Percentiles rank a stretch among this genome's conserved stretches.
Evolutionary conservation across 2,329 filamentous ascomycete genomes (phyloP).

Genomic region (Ophiosphaerella narmari): DNA sequence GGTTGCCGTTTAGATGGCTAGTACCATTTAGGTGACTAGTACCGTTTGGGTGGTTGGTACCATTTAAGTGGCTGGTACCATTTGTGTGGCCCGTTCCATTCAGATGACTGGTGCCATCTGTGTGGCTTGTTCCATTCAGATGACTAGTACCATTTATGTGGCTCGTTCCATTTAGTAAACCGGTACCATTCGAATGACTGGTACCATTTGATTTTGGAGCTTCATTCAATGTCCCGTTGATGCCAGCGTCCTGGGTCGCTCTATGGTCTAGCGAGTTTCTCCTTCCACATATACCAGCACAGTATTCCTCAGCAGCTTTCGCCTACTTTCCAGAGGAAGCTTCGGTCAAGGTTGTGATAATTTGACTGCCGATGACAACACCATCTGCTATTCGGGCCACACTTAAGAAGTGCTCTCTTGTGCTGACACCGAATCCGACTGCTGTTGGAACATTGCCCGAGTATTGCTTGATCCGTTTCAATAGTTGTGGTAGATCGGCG

Average conservation of each 20-base stretch:
- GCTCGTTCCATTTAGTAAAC: too few species aligned
- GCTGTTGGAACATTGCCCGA: constrained; percentile 89
- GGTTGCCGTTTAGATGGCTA: constrained; percentile 59
- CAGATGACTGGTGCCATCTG: too few species aligned
- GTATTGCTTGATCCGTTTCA: constrained; percentile 86
- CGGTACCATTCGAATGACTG: too few species aligned
- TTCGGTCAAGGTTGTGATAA: constrained; percentile 78
- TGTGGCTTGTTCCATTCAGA: too few species aligned
- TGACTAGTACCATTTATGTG: too few species aligned
- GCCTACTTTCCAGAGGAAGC: constrained; percentile 68
- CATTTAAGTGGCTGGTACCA: too few species aligned
- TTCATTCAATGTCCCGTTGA: too few species aligned
- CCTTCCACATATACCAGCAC: constrained; percentile 70
- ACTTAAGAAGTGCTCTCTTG: constrained; percentile 87
- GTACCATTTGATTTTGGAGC: too few species aligned
- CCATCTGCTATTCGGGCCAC: constrained; percentile 86
- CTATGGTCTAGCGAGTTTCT: constrained; percentile 48
- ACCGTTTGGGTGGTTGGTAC: too few species aligned
- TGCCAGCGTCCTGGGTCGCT: constrained; percentile 58
- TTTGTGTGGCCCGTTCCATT: too few species aligned
- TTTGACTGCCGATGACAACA: constrained; percentile 95
- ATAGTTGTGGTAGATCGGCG: constrained; percentile 76
- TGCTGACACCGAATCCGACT: constrained; percentile 95
- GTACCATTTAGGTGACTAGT: too few species aligned
- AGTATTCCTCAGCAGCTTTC: constrained; percentile 83